These are phyloP conservation scores for Beauveria brongniartii DNA, from an alignment of 2,329 filamentous ascomycete genomes.

Conservation along the genomic window DNA sequence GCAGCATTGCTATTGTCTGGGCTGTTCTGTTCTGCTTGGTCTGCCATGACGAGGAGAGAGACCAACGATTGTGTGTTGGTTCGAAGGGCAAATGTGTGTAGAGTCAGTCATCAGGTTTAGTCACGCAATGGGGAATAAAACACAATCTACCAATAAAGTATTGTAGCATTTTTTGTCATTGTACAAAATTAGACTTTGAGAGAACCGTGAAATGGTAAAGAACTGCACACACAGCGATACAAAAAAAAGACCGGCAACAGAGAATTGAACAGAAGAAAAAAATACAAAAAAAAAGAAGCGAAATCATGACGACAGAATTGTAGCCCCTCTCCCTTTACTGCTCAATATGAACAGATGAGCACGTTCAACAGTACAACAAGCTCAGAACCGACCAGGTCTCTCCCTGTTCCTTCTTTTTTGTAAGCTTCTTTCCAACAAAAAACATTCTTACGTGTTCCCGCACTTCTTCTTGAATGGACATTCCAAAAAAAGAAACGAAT, in stretches of 20 bases:
- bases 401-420: not conserved
- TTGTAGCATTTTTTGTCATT: slow-evolving; percentile 2
- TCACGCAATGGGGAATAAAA: not conserved
- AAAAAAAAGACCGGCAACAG: not conserved
- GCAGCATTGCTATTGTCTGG: no score
- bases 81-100: no score
- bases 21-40: no score
- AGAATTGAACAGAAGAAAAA: not conserved
- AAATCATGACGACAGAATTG: not conserved
- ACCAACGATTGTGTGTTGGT: no score
- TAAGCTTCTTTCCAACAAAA: slow-evolving; percentile 3
- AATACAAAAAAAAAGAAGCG: not conserved
- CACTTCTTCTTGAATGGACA: not conserved
- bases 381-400: not conserved
- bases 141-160: no score
- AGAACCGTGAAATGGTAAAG: slow-evolving; percentile 1
- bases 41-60: no score
- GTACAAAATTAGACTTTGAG: slow-evolving; percentile 6
- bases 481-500: slow-evolving; percentile 9
- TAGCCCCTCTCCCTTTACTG: not conserved
- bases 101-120: not conserved
- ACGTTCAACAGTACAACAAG: not conserved
- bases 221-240: not conserved
- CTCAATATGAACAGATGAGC: not conserved
- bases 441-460: not conserved